These are phyloP conservation scores for Fulvia fulva DNA, from an alignment of 2,329 filamentous ascomycete genomes.

Conservation along the genomic window DNA sequence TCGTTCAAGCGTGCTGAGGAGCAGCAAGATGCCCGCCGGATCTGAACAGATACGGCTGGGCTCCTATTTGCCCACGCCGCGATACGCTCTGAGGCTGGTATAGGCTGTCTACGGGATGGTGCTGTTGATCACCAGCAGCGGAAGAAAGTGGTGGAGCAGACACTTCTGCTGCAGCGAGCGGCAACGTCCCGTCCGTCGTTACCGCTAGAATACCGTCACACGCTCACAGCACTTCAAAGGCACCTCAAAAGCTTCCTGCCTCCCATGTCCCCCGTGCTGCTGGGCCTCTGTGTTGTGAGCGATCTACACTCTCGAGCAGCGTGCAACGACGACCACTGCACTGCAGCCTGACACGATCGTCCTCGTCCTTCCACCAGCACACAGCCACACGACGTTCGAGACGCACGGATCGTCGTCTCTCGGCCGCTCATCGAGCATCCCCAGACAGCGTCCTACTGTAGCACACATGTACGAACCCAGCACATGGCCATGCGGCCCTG, in stretches of 20 bases:
- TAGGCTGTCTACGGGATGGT: background rate
- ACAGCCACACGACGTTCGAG: background rate
- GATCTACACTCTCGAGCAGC: background rate
- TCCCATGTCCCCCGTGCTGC: constrained; percentile 2
- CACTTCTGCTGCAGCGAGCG: background rate
- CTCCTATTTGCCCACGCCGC: constrained; percentile 14
- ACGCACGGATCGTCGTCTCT: background rate
- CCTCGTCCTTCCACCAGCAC: background rate
- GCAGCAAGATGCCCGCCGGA: background rate
- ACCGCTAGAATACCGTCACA: background rate
- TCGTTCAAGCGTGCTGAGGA: background rate
- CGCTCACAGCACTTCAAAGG: background rate
- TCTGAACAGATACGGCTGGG: constrained; percentile 3
- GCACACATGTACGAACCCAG: constrained; percentile 13
- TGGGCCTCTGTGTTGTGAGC: constrained; percentile 3
- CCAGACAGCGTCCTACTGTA: constrained; percentile 1
- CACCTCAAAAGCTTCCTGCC: background rate
- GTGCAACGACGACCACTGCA: background rate
- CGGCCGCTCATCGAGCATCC: background rate
- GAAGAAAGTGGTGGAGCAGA: background rate
- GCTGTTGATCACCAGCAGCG: background rate
- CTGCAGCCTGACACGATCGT: background rate
- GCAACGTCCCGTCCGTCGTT: background rate
- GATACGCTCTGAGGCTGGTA: constrained; percentile 5
- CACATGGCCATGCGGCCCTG: constrained; percentile 10